Evolutionary conservation across 2,329 filamentous ascomycete species (phyloP).

Genomic region (Cladosporium sp.): DNA sequence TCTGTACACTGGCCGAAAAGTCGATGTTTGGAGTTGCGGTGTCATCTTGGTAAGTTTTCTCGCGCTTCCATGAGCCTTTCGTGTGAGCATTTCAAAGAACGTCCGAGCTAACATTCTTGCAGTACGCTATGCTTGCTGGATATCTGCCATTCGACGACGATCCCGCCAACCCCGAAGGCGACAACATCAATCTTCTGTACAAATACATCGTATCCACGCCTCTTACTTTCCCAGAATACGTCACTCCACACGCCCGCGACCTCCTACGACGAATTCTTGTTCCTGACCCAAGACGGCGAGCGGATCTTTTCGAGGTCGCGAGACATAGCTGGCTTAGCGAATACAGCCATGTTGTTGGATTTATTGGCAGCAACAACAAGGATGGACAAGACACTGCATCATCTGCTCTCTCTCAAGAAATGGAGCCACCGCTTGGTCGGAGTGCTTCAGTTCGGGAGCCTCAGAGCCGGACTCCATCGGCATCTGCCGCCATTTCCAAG

Average conservation of each 20-base stretch:
- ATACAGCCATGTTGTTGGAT: conserved; percentile 92
- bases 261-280: conserved; percentile 89
- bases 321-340: conserved; percentile 97
- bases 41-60: conserved; percentile 78
- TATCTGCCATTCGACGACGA: conserved; percentile 98
- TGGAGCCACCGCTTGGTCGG: conserved; percentile 65
- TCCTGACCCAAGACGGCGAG: conserved; percentile 88
- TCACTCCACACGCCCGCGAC: conserved; percentile 92
- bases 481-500: conserved; percentile 13
- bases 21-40: conserved; percentile 98
- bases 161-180: conserved; percentile 94
- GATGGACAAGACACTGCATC: conserved; percentile 80
- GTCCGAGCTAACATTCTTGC: conserved; percentile 17
- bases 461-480: conserved; percentile 44
- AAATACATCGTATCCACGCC: conserved; percentile 99
- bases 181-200: conserved; percentile 98
- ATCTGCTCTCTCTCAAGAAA: conserved; percentile 54
- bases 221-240: conserved; percentile 96
- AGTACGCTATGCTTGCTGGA: conserved; percentile 98
- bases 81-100: background rate
- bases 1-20: conserved; percentile 92
- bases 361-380: conserved; percentile 94
- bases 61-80: background rate
- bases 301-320: conserved; percentile 94
- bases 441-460: conserved; percentile 91